Evolutionary conservation across 176 grass and related monocot species (phyloP).

Genomic region (Oryza glumipatula): DNA sequence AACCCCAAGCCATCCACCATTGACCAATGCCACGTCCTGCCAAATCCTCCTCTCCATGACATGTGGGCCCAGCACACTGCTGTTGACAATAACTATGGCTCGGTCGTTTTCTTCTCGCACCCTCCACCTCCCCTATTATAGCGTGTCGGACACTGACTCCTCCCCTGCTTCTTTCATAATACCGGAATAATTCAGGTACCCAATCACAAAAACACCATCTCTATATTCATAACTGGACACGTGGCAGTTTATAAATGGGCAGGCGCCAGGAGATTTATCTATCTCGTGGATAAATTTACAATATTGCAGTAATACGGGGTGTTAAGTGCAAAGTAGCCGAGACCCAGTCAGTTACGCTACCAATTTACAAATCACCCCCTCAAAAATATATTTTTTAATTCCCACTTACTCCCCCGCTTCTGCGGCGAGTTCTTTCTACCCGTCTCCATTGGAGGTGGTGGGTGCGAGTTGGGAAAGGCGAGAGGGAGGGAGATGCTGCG

Average conservation of each 20-base stretch:
- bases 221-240: neutral
- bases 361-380: slow-evolving; percentile 19
- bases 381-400: neutral
- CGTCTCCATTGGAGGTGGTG: neutral
- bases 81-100: neutral
- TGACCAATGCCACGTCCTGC: neutral
- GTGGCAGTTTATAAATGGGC: neutral
- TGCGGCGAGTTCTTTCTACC: neutral
- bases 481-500: neutral
- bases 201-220: neutral
- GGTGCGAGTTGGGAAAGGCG: neutral
- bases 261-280: neutral
- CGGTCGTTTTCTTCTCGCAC: neutral
- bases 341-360: neutral
- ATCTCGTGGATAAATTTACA: neutral
- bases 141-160: neutral
- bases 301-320: neutral
- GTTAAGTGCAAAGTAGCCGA: neutral
- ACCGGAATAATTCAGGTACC: neutral
- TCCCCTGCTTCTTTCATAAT: fast-evolving
- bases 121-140: neutral
- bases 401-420: neutral
- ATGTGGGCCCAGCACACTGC: neutral
- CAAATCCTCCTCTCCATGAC: neutral
- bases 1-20: slow-evolving; percentile 1